phyloP scores from a whole-genome alignment of 257 asterid species.

The Solanum gracilifrons region DNA sequence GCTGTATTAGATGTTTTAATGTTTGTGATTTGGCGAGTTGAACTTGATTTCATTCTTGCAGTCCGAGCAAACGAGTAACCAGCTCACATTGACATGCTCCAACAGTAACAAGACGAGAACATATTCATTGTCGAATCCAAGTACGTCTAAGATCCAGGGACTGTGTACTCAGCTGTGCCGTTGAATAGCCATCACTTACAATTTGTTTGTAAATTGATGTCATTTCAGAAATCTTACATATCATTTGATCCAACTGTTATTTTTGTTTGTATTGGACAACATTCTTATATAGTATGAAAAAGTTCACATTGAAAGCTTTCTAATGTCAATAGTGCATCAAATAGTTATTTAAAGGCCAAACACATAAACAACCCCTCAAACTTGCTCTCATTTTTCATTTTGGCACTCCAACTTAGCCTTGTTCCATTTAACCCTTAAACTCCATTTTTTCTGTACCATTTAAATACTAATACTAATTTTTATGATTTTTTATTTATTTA shows the following conservation, averaged over 20 bases:
- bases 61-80: constrained; percentile 64
- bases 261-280: background rate
- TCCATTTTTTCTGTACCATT: too few relatives aligned
- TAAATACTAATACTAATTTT: too few relatives aligned
- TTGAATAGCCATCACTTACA: constrained; percentile 12
- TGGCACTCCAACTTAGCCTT: too few relatives aligned
- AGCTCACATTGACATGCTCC: constrained; percentile 58
- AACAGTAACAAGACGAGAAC: constrained; percentile 41
- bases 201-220: background rate
- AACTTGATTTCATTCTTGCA: constrained; percentile 16
- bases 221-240: background rate
- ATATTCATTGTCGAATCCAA: constrained; percentile 35
- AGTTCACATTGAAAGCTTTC: background rate
- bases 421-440: too few relatives aligned
- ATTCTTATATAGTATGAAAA: background rate
- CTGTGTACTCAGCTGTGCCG: constrained; percentile 70
- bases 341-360: background rate
- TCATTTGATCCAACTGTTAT: background rate
- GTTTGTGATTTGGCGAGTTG: background rate
- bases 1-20: background rate
- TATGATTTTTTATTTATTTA: too few relatives aligned
- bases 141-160: constrained; percentile 55
- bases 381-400: too few relatives aligned
- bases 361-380: too few relatives aligned
- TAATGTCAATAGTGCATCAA: background rate